Conservation (phyloP, 805 yeast species). For the Pichia occidentalis region DNA sequence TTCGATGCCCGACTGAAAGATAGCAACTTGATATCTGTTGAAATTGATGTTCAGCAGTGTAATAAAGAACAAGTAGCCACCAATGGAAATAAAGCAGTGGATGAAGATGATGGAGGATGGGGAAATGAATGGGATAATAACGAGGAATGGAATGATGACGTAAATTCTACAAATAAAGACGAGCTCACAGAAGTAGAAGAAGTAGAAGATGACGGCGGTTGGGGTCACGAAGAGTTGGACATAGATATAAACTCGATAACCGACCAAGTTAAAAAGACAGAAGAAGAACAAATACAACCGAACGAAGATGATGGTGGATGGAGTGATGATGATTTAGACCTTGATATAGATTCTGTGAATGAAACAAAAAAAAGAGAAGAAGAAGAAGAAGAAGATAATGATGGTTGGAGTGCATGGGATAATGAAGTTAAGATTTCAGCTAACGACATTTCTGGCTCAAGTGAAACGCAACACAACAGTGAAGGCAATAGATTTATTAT, state of each 20-base stretch:
- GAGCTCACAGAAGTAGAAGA: neutral
- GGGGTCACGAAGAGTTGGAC: slow-evolving; percentile 12
- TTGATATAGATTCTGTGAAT: slow-evolving; percentile 16
- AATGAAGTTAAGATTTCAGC: slow-evolving; percentile 15
- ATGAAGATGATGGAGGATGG: slow-evolving; percentile 9
- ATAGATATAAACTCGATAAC: slow-evolving; percentile 16
- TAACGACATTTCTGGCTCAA: neutral
- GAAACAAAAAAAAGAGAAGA: slow-evolving; percentile 19
- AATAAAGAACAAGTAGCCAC: slow-evolving; percentile 1
- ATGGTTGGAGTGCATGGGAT: slow-evolving; percentile 23
- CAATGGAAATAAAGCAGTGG: neutral
- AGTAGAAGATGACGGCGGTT: slow-evolving; percentile 2
- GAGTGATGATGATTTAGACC: slow-evolving; percentile 16
- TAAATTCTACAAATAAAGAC: neutral
- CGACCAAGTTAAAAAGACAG: slow-evolving; percentile 18
- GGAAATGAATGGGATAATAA: slow-evolving; percentile 12
- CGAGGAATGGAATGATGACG: slow-evolving; percentile 9
- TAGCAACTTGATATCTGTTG: slow-evolving; percentile 1
- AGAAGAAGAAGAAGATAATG: slow-evolving; percentile 25
- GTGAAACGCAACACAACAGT: neutral
- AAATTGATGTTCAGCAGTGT: neutral
- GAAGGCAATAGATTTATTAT: slow-evolving; percentile 10
- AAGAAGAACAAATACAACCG: slow-evolving; percentile 15
- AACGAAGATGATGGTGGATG: slow-evolving; percentile 27
- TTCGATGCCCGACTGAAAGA: slow-evolving; percentile 11